Conservation (phyloP, 164 flowering plant genomes). For the Kingdonia uniflora region DNA sequence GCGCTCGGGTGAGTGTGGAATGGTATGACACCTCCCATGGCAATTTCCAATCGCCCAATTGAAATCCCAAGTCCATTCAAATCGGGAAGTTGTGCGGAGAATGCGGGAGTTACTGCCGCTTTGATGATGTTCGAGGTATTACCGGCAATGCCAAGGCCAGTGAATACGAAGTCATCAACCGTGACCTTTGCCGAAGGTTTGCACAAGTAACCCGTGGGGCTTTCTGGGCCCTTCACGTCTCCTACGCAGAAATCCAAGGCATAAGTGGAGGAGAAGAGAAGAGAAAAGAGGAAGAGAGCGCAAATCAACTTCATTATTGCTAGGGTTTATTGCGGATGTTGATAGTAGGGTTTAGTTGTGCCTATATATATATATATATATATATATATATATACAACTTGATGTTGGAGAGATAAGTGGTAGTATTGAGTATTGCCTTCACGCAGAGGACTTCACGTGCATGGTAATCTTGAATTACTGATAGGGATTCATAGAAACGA, state of each 20-base stretch:
- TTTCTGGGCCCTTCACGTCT: constrained; percentile 30
- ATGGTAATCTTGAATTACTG: constrained; percentile 1
- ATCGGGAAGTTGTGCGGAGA: constrained; percentile 48
- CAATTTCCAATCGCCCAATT: constrained; percentile 58
- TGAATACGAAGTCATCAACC: constrained; percentile 45
- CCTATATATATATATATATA: constrained; percentile 7
- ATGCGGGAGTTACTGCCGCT: constrained; percentile 71
- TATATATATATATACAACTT: background rate
- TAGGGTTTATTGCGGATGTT: background rate
- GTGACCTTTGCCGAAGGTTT: constrained; percentile 38
- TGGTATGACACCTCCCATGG: constrained; percentile 55
- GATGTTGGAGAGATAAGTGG: background rate
- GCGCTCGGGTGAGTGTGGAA: constrained; percentile 63
- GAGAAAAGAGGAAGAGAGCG: constrained; percentile 13
- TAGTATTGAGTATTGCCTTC: background rate
- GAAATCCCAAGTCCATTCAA: constrained; percentile 78
- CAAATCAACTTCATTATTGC: constrained; percentile 13
- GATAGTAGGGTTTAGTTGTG: background rate
- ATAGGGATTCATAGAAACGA: constrained; percentile 8
- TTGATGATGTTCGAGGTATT: constrained; percentile 68
- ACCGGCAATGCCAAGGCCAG: constrained; percentile 45
- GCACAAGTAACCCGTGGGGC: constrained; percentile 73
- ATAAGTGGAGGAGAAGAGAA: constrained; percentile 18
- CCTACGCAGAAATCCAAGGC: constrained; percentile 79
- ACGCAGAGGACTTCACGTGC: constrained; percentile 12